Evolutionary conservation across 2,329 filamentous ascomycete genomes (phyloP), one percentile per base, ranked within the genome.

Genomic region (Cladophialophora exuberans): DNA sequence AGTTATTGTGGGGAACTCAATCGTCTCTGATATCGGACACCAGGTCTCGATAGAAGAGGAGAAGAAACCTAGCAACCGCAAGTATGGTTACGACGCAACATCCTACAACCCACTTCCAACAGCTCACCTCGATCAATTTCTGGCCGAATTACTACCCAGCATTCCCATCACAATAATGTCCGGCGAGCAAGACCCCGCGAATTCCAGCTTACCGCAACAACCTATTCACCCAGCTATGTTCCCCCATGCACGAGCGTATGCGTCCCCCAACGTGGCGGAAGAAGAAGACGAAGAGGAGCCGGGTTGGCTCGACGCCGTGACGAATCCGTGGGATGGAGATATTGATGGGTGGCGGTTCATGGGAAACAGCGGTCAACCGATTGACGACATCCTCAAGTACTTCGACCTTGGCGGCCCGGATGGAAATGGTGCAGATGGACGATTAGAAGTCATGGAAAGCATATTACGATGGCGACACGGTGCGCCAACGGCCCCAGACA

Each of bases 401-500:
- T 82, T 97, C 22, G 84, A 87, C 54, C 67, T 75, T 33, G 62
- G 61, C n/a, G 64, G 60, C 26, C 56, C 56, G 1, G 62, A 64
- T 7, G 57, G 56, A 0, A 66, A 64, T 23, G 63, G 63, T n/a
- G 60, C 69, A 42, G 70, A 74, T 36, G 86, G 83, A 30, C 77
- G 92, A 17, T 68, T 97, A 22, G 86, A 87, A 42, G 89, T 97
- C 82, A 94, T 97, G 88, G 94, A 97, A 72, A 86, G 87, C 54
- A 94, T 96, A 84, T 85, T 96, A 62, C 82, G 91, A 56, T 99
- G 94, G 94, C 83, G 94, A 59, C 89, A 90, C 68, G 85, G 85
- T 62, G 94, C 94, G 4, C 94, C 94, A 1, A 99, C 94, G 0
- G 94, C 94, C 1, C 94, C 95, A 0, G 95, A 99, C 72, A 99